phyloP scores from a whole-genome alignment of 2,329 filamentous ascomycete genomes.

The Cytospora mali region DNA sequence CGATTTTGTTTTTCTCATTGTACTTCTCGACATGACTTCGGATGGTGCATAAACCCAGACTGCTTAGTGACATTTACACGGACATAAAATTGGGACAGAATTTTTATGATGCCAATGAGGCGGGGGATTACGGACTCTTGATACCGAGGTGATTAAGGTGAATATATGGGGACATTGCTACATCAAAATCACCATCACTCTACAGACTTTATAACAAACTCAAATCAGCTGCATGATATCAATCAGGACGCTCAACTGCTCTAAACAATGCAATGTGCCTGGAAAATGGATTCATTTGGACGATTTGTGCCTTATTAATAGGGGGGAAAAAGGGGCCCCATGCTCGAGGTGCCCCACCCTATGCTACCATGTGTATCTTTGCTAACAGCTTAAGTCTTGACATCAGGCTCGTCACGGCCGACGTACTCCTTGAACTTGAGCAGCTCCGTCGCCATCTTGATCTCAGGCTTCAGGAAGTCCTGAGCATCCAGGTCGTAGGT shows the following conservation, averaged over 20 bases:
- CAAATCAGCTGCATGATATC: not conserved
- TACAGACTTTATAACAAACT: not conserved
- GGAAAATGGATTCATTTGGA: not conserved
- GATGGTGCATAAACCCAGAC: not conserved
- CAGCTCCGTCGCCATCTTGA: constrained; percentile 80
- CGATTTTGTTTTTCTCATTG: not conserved
- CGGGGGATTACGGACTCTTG: not conserved
- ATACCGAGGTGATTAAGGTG: not conserved
- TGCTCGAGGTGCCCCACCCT: constrained; percentile 6
- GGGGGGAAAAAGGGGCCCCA: not conserved
- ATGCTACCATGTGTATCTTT: not conserved
- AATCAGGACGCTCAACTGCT: not conserved
- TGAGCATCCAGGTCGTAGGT: constrained; percentile 84
- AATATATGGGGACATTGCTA: not conserved
- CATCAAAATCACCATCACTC: not conserved
- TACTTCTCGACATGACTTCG: not conserved
- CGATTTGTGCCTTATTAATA: not conserved
- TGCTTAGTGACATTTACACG: not conserved
- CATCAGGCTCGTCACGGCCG: constrained; percentile 89
- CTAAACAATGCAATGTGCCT: not conserved
- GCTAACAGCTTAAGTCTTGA: constrained; percentile 72
- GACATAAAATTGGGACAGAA: not conserved
- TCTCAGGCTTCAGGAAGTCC: constrained; percentile 89
- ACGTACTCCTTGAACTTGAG: constrained; percentile 94
- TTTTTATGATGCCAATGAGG: too few species aligned